Evolutionary conservation across 2,329 filamentous ascomycete genomes (phyloP).

Genomic region (Beauveria sp.): DNA sequence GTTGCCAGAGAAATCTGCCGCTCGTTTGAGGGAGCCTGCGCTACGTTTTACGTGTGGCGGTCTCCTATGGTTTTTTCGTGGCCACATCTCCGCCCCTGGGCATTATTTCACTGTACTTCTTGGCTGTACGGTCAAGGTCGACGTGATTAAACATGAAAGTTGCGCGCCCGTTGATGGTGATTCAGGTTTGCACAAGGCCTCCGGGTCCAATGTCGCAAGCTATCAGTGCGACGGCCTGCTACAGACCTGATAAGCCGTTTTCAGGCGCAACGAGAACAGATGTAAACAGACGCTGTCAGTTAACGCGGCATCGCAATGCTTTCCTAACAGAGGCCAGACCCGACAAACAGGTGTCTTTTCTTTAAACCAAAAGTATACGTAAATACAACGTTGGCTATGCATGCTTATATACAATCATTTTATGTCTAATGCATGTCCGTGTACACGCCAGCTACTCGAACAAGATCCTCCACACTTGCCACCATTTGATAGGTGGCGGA

Average conservation of each 20-base stretch:
- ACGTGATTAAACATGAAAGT: background rate
- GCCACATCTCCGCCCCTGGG: constrained; percentile 25
- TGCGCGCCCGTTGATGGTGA: background rate
- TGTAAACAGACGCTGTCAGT: no score
- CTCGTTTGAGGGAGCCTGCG: constrained; percentile 38
- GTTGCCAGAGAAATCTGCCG: constrained; percentile 31
- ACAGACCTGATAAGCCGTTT: no score
- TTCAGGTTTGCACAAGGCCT: background rate
- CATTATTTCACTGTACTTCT: background rate
- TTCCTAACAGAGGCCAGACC: no score
- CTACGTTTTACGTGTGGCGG: constrained; percentile 27
- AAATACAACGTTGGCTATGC: no score
- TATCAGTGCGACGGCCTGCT: background rate
- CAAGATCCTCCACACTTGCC: constrained; percentile 3
- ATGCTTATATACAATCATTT: background rate
- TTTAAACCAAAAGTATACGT: no score
- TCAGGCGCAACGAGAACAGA: no score
- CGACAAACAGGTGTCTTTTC: no score
- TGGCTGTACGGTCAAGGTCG: background rate
- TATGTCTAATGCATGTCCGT: no score
- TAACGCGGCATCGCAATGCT: no score
- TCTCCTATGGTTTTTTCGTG: constrained; percentile 36
- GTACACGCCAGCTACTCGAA: background rate
- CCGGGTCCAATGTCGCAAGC: background rate
- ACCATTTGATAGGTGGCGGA: constrained; percentile 5